Evolutionary conservation across 106 monocot species (phyloP), one percentile per base, ranked within the genome.

Genomic region (Dioscorea dumetorum): DNA sequence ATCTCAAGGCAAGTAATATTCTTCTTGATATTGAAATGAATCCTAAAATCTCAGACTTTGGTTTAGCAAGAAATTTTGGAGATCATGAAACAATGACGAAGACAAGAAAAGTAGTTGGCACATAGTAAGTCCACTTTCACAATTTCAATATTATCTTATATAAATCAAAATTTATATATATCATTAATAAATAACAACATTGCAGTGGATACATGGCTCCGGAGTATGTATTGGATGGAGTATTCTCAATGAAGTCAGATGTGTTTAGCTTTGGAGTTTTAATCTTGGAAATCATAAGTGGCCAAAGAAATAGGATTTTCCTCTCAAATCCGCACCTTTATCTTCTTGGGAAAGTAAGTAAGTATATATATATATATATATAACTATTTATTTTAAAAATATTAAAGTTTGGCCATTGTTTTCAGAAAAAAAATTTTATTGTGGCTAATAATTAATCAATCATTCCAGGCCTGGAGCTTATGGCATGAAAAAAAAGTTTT

Each of bases 131-230:
- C 24, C 50, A n/a, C 2, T 13, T 22, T 48, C 31, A n/a, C 12
- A 12, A 33, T 13, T n/a, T 21, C n/a, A 8, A 23, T 41, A 6
- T 41, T 49, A 15, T 22, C 1, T 4, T 21, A 2, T 1, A 10
- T 28, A 24, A 17, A 24, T 56, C 13, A 16, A 22, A 56, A 56
- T 23, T 9, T 28, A 28, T 13, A 51, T 16, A 14, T 31, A 57
- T 33, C 4, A 33, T 0, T 34, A 2, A 68, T 68, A 31, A 28
- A 22, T 53, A 1, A 23, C 15, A 18, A 23, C 54, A 16, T 15
- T 56, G 41, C 65, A 80, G 74, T 74, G 80, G 80, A 12, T 80
- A 80, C 34, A 80, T 80, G 80, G 51, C 80, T 17, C 80, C 80
- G 18, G 81, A 77, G 52, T 81, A 81, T 64, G 77, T 56, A 11